Percentiles rank a stretch among this genome's conserved stretches.
These are phyloP conservation scores for Auriscalpium microsporum DNA, from an alignment of 768 basidiomycete species.

Conservation along the genomic window DNA sequence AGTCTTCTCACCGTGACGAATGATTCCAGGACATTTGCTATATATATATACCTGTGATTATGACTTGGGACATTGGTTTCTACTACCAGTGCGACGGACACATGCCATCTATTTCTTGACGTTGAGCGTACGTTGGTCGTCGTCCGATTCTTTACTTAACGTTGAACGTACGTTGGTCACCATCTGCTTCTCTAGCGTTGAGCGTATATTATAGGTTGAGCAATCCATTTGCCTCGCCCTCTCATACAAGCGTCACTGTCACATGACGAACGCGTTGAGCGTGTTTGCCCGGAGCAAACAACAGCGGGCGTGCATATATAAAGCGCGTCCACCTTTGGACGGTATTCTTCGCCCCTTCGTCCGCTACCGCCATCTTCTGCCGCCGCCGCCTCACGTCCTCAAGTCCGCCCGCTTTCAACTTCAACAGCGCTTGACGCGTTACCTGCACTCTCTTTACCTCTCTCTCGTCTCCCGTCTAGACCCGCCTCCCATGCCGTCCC, in stretches of 20 bases:
- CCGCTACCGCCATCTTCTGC: neutral
- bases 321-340: neutral
- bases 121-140: too few relatives aligned
- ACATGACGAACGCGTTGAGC: constrained; percentile 4
- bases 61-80: too few relatives aligned
- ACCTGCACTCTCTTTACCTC: constrained; percentile 18
- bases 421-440: constrained; percentile 11
- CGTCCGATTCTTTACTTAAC: too few relatives aligned
- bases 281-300: constrained; percentile 14
- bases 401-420: neutral
- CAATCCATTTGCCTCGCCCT: neutral
- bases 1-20: too few relatives aligned
- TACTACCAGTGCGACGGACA: neutral
- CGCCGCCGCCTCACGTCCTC: neutral
- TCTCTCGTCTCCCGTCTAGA: constrained; percentile 16
- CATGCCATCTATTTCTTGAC: neutral
- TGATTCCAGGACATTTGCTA: too few relatives aligned
- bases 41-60: too few relatives aligned
- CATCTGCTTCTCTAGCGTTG: neutral
- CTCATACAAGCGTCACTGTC: neutral
- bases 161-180: too few relatives aligned
- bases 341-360: constrained; percentile 4
- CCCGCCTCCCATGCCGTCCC: constrained; percentile 23
- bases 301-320: neutral
- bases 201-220: neutral